phyloP scores from a whole-genome alignment of 73 alveolate genomes.

The Symbiodinium pilosum region DNA sequence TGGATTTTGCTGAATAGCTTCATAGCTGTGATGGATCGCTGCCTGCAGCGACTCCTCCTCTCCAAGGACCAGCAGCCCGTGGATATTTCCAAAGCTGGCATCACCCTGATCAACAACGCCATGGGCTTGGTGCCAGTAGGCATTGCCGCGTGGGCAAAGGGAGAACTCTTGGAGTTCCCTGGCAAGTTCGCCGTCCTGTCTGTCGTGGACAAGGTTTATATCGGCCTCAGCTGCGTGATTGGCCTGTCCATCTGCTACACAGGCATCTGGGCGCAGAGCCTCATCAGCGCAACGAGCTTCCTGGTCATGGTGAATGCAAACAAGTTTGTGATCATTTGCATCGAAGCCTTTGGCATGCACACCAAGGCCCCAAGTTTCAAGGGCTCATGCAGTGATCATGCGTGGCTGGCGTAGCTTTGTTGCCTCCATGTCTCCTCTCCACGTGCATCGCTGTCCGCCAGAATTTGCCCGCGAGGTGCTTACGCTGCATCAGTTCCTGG shows the following conservation, averaged over 20 bases:
- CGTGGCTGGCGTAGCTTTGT: no score
- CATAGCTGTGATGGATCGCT: conserved; percentile 73
- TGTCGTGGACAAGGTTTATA: not conserved
- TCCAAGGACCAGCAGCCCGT: conserved; percentile 78
- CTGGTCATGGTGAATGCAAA: conserved; percentile 88
- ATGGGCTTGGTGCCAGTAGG: conserved; percentile 59
- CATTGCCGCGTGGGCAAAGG: conserved; percentile 51
- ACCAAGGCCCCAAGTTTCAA: conserved; percentile 37
- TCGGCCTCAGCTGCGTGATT: conserved; percentile 41
- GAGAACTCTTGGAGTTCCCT: conserved; percentile 2
- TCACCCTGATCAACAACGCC: conserved; percentile 84
- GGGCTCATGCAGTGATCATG: no score
- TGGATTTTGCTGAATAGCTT: conserved; percentile 64
- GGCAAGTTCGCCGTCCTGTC: not conserved
- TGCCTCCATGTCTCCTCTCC: no score
- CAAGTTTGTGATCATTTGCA: conserved; percentile 84
- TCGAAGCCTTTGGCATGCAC: conserved; percentile 93
- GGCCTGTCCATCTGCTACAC: conserved; percentile 80
- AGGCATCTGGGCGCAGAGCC: conserved; percentile 90
- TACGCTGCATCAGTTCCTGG: not conserved
- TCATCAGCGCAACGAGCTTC: conserved; percentile 88
- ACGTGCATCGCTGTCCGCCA: no score
- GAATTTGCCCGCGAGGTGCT: no score
- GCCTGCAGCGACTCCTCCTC: conserved; percentile 49
- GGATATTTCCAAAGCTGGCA: conserved; percentile 75